Conservation (phyloP, 306 rosid species). For the Ceratonia siliqua region DNA sequence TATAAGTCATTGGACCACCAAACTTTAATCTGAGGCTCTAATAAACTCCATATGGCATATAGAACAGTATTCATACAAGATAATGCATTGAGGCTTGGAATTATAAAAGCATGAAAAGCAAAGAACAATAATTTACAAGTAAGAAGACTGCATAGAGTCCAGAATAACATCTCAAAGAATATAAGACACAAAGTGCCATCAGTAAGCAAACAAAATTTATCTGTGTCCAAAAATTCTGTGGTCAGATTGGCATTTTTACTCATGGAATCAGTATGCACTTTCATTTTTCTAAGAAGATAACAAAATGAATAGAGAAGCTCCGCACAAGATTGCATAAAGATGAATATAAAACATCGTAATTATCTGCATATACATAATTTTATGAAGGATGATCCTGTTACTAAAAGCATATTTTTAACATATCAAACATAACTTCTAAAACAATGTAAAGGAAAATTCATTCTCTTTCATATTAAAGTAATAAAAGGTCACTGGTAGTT, state of each 20-base stretch:
- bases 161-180: slow-evolving; percentile 18
- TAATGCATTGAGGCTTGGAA: background rate
- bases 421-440: background rate
- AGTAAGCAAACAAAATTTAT: slow-evolving; percentile 9
- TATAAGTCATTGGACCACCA: slow-evolving; percentile 5
- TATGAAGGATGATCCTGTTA: background rate
- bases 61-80: slow-evolving; percentile 21
- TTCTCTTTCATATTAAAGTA: background rate
- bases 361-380: background rate
- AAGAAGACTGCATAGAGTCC: background rate
- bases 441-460: background rate
- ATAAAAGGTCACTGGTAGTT: background rate
- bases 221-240: slow-evolving; percentile 2
- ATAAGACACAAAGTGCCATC: slow-evolving; percentile 1
- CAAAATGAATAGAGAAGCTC: background rate
- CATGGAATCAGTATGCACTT: slow-evolving; percentile 17
- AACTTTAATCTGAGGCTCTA: background rate
- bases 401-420: background rate
- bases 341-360: background rate
- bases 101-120: slow-evolving; percentile 15
- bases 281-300: background rate
- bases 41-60: slow-evolving; percentile 5
- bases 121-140: slow-evolving; percentile 3
- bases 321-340: background rate
- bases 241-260: slow-evolving; percentile 24